A percentile compares a stretch with the other conserved stretches of the same genome.
Conservation (phyloP, 768 basidiomycete genomes). For the Suillus sp. region DNA sequence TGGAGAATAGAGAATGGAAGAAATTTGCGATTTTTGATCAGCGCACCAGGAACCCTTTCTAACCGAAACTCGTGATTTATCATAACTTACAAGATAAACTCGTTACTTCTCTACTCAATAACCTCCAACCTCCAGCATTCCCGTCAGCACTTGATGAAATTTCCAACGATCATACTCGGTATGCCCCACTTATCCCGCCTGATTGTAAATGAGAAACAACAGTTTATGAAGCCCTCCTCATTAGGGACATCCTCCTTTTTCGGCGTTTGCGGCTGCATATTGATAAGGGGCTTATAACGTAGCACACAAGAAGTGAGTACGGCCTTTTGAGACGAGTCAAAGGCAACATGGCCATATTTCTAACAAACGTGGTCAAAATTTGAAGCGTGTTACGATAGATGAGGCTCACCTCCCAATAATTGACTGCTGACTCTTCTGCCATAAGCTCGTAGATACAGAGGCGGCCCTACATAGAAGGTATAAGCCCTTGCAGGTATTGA, state of each 20-base stretch:
- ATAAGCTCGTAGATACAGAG: no score
- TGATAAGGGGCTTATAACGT: constrained; percentile 71
- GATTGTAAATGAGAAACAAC: constrained; percentile 89
- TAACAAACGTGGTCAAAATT: constrained; percentile 31
- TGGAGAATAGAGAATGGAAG: neutral
- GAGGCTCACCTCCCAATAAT: constrained; percentile 34
- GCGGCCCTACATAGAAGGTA: constrained; percentile 43
- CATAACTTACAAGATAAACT: neutral
- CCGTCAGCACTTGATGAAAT: constrained; percentile 71
- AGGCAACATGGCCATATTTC: constrained; percentile 95
- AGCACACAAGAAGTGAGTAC: constrained; percentile 91
- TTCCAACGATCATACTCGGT: constrained; percentile 91
- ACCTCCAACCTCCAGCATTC: neutral
- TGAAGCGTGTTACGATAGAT: neutral
- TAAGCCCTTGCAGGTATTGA: no score
- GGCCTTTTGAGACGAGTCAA: constrained; percentile 87
- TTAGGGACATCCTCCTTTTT: constrained; percentile 36
- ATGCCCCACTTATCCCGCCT: constrained; percentile 84
- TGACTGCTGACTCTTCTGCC: no score
- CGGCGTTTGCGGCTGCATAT: constrained; percentile 36
- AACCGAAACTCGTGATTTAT: neutral
- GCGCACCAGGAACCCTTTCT: neutral
- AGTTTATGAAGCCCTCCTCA: constrained; percentile 80
- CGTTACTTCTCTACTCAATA: constrained; percentile 1
- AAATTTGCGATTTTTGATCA: neutral